phyloP scores from a whole-genome alignment of 257 asterid species.

The Hygrophila difformis region DNA sequence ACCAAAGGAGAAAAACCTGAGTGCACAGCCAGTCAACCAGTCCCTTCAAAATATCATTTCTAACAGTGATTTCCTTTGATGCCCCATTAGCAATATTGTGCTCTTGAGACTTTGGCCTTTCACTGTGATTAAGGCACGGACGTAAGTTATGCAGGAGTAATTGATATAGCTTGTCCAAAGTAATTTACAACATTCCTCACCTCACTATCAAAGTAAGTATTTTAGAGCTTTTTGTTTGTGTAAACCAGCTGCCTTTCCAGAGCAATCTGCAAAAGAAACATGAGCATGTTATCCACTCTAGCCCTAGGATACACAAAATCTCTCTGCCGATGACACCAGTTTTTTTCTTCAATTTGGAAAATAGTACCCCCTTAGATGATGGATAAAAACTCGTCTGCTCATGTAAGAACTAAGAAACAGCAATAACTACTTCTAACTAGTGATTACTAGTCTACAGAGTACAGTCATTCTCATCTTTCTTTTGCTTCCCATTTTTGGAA shows the following conservation, averaged over 20 bases:
- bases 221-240: conserved; percentile 85
- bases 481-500: too few relatives aligned
- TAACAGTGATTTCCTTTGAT: conserved; percentile 35
- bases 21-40: conserved; percentile 77
- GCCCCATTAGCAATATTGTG: conserved; percentile 35
- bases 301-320: conserved; percentile 11
- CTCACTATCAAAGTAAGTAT: conserved; percentile 64
- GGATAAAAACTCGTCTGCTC: too few relatives aligned
- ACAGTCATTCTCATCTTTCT: too few relatives aligned
- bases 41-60: conserved; percentile 61
- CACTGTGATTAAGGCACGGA: conserved; percentile 35
- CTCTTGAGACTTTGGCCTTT: conserved; percentile 47
- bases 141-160: too few relatives aligned
- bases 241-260: conserved; percentile 81
- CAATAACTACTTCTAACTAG: too few relatives aligned
- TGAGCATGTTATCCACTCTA: not conserved
- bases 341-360: too few relatives aligned
- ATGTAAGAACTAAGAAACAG: too few relatives aligned
- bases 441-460: too few relatives aligned
- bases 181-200: conserved; percentile 19
- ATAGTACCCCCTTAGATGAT: too few relatives aligned
- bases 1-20: conserved; percentile 42
- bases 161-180: too few relatives aligned
- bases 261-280: conserved; percentile 50
- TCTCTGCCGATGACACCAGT: too few relatives aligned